Evolutionary conservation across 148 eudicot genomes (phyloP), one percentile per base, ranked within the genome.

Genomic region (Heliosperma pusillum): DNA sequence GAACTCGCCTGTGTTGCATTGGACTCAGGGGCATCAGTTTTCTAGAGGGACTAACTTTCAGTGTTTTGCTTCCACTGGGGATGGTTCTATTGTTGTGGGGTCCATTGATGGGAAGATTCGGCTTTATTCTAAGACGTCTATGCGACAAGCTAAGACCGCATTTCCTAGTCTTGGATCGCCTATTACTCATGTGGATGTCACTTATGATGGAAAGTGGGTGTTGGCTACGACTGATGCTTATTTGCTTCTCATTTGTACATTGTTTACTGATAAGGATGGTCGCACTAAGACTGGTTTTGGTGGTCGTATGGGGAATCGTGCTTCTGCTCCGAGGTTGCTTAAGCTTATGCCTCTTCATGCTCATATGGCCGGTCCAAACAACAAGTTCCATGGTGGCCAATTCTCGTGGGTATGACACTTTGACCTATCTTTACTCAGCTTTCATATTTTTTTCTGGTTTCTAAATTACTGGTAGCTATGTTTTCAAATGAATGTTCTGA

Each of bases 321-420:
- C 92, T 7, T 86, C 97, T 26, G 97, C 98, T 78, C 98, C 97
- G 8, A 89, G 97, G 73, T 81, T 92, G 79, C 83, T 94, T 69
- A 94, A 90, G 89, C 82, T 94, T 52, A 94, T 90, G 71, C 98
- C 98, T 15, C 83, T 92, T 22, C 97, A 95, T 90, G 81, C 98
- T 12, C 96, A 92, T 81, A 79, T 86, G 87, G 97, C 98, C 71
- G 97, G 97, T 67, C 55, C 80, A 58, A 81, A 88, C 66, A 86
- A 82, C 64, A 89, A 76, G 79, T 85, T 95, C 75, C 98, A 85
- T 71, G 85, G 91, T 65, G 98, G 92, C 16, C 96, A 92, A 65
- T 95, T 95, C 83, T 95, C 98, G 29, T 95, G 98, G 98, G 98
- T 95, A 87, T n/a, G n/a, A n/a, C n/a, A n/a, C n/a, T n/a, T n/a